A percentile compares a stretch with the other conserved stretches of the same genome.
Conservation (phyloP, 345 rosid genomes). For the Psidium guajava region DNA sequence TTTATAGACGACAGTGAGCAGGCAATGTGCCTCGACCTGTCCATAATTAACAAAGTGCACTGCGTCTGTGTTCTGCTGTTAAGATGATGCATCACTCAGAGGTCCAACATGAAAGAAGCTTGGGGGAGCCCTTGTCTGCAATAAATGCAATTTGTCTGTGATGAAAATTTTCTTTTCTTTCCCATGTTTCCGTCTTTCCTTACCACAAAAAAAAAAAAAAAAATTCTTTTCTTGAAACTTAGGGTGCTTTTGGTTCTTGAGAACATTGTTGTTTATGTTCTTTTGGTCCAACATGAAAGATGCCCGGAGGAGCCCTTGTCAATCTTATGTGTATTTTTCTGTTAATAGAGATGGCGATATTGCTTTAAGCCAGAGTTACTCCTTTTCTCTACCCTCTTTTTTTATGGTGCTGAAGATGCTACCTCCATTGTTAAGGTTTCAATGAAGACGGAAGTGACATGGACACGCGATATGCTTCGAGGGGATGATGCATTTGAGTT, state of each 20-base stretch:
- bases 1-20: not conserved
- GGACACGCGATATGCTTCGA: conserved; percentile 77
- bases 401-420: not conserved
- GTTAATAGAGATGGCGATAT: not conserved
- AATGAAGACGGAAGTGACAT: conserved; percentile 93
- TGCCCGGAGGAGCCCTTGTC: too few relatives aligned
- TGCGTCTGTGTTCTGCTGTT: not conserved
- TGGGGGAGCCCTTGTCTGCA: not conserved
- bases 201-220: too few relatives aligned
- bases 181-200: too few relatives aligned
- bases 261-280: not conserved
- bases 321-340: not conserved
- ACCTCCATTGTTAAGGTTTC: conserved; percentile 40
- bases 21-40: not conserved
- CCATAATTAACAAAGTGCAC: not conserved
- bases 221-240: not conserved
- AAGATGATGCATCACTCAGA: not conserved
- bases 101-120: not conserved
- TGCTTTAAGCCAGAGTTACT: not conserved
- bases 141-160: not conserved
- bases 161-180: not conserved
- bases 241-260: not conserved
- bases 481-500: conserved; percentile 90
- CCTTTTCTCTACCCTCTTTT: not conserved
- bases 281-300: too few relatives aligned